These are phyloP conservation scores for Psilocybe tampanensis DNA, from an alignment of 768 basidiomycete genomes.

Conservation along the genomic window DNA sequence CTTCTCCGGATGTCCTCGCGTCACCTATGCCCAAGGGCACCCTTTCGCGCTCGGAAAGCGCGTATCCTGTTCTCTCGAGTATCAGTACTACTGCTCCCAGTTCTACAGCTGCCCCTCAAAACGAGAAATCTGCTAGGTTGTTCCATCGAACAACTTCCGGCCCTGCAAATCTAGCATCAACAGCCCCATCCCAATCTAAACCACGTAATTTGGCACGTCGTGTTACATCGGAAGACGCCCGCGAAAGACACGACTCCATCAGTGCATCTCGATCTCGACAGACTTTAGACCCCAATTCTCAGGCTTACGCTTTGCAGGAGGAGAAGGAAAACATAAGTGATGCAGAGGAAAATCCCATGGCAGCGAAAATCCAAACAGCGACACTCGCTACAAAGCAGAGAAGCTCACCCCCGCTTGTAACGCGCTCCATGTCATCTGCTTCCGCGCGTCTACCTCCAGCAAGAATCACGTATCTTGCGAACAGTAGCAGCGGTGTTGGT, in stretches of 20 bases:
- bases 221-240: slow-evolving; percentile 43
- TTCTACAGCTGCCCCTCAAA: slow-evolving; percentile 26
- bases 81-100: slow-evolving; percentile 28
- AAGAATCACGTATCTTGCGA: slow-evolving; percentile 28
- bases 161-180: slow-evolving; percentile 43
- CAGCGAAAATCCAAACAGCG: slow-evolving; percentile 18
- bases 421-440: slow-evolving; percentile 33
- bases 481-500: slow-evolving; percentile 15
- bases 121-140: slow-evolving; percentile 45
- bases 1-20: slow-evolving; percentile 36
- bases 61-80: slow-evolving; percentile 47
- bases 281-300: slow-evolving; percentile 13
- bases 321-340: slow-evolving; percentile 53
- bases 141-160: slow-evolving; percentile 72
- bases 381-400: slow-evolving; percentile 28
- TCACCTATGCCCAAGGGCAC: slow-evolving; percentile 48
- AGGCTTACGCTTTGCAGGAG: slow-evolving; percentile 37
- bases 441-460: slow-evolving; percentile 21
- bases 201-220: slow-evolving; percentile 40
- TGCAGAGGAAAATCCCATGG: slow-evolving; percentile 38
- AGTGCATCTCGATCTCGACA: slow-evolving; percentile 20
- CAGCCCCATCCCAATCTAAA: slow-evolving; percentile 35
- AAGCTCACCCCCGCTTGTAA: slow-evolving; percentile 35
- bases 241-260: slow-evolving; percentile 24
- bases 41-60: slow-evolving; percentile 69